A percentile compares a stretch with the other conserved stretches of the same genome.
Evolutionary conservation across 129 eudicot genomes (phyloP).

Genomic region (Flaveria bidentis): DNA sequence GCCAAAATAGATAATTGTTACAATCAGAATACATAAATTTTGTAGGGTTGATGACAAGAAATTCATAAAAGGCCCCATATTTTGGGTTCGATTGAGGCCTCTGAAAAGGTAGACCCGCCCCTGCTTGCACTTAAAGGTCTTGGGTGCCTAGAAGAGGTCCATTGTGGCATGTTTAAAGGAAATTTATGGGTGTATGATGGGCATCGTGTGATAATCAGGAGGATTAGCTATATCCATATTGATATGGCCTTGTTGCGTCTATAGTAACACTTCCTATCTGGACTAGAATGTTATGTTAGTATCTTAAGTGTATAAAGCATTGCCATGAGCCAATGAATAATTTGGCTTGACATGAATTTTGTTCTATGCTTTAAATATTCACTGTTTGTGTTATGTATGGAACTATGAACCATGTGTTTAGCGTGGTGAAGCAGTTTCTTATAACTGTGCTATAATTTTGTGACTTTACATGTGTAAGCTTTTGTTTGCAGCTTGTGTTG

Average conservation of each 20-base stretch:
- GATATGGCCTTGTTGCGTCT: neutral
- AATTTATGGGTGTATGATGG: neutral
- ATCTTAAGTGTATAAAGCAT: neutral
- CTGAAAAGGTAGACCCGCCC: no score
- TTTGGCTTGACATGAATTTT: neutral
- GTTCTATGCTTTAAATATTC: neutral
- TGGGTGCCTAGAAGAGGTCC: neutral
- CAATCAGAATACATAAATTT: no score
- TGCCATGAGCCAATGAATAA: neutral
- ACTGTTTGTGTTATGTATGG: neutral
- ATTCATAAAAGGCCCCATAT: no score
- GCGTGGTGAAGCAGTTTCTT: neutral
- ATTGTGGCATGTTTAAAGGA: neutral
- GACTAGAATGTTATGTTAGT: neutral
- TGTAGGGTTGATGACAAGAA: no score
- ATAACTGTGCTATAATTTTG: slow-evolving; percentile 15
- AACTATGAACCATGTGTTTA: neutral
- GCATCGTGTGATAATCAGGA: neutral
- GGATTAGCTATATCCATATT: neutral
- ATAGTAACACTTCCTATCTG: neutral
- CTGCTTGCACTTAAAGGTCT: neutral
- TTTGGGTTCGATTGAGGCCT: no score
- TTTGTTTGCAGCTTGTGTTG: slow-evolving; percentile 35
- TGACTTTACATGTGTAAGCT: slow-evolving; percentile 4
- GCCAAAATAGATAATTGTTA: neutral